Evolutionary conservation across 164 flowering plant genomes (phyloP), one percentile per base, ranked within the genome.

Genomic region (Aristolochia californica): DNA sequence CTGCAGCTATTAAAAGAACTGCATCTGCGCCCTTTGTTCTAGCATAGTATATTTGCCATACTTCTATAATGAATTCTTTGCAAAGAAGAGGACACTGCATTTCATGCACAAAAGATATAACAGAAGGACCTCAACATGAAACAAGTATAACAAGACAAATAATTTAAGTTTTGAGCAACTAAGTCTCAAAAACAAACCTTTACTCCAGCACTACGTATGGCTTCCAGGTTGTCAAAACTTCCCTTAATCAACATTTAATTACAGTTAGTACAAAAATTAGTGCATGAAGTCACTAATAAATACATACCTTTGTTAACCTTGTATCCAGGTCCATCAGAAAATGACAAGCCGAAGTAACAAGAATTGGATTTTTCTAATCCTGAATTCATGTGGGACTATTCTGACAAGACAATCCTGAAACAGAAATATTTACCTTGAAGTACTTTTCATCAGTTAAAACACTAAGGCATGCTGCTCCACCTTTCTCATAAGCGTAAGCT

Each of bases 381-480:
- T n/a, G n/a, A n/a, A n/a, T n/a, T n/a, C n/a, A n/a, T n/a, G n/a
- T n/a, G n/a, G n/a, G n/a, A n/a, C n/a, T n/a, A n/a, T n/a, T n/a
- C n/a, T n/a, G n/a, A n/a, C n/a, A n/a, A n/a, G n/a, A n/a, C n/a
- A n/a, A n/a, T n/a, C n/a, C n/a, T n/a, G n/a, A 24, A 24, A 53
- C 17, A 27, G 5, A 51, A 23, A 53, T 53, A 13, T 45, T 18
- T 63, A 90, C 99, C 84, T 90, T 73, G 64, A 94, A 94, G 73
- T 70, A 94, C 61, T 94, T 89, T 65, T 74, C 74, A 75, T 94
- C 99, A 0, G 99, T 88, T 77, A 94, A 74, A 58, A 94, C 96
- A 77, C 97, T 90, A 30, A 94, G 93, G 72, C 99, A 94, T 48
- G 99, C 95, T 20, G 99, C 99, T 60, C 99, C 99, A 68, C 97